Conservation (phyloP, 23 red algal species). For the Gracilaria domingensis region DNA sequence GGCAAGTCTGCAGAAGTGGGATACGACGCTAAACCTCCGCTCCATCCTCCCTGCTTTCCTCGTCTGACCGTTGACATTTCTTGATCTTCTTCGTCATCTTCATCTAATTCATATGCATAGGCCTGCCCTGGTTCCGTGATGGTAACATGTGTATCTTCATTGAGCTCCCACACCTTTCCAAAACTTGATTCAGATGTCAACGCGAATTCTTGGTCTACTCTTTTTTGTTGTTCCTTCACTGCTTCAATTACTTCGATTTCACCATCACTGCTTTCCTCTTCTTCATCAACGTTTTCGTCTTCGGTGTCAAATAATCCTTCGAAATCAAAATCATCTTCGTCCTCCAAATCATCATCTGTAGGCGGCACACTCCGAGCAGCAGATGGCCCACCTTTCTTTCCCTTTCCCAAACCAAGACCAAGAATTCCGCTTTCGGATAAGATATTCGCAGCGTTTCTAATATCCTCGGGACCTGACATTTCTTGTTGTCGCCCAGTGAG, state of each 20-base stretch:
- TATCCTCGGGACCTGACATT: too few species aligned
- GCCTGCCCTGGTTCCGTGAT: slow-evolving; percentile 81
- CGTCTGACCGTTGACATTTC: slow-evolving; percentile 62
- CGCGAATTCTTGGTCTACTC: slow-evolving; percentile 50
- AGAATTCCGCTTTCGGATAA: slow-evolving; percentile 64
- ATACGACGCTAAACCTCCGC: slow-evolving; percentile 58
- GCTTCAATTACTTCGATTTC: slow-evolving; percentile 38
- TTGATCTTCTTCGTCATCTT: slow-evolving; percentile 70
- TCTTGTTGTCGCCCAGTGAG: too few species aligned
- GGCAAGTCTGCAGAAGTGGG: slow-evolving; percentile 44
- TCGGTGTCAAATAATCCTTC: slow-evolving; percentile 24
- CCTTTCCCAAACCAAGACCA: slow-evolving; percentile 46
- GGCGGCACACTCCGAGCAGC: too few species aligned
- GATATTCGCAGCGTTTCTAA: slow-evolving; percentile 66
- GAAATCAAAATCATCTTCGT: slow-evolving; percentile 32
- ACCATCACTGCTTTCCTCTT: slow-evolving; percentile 39
- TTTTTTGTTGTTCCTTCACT: not conserved
- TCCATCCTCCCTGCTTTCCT: slow-evolving; percentile 69
- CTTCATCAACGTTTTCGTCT: slow-evolving; percentile 49
- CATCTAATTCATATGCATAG: slow-evolving; percentile 73
- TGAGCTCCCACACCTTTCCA: slow-evolving; percentile 74
- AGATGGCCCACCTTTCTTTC: not conserved
- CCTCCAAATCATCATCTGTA: slow-evolving; percentile 6
- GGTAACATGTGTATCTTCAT: slow-evolving; percentile 78
- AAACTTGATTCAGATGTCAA: slow-evolving; percentile 65